Evolutionary conservation across 352 stramenopile genomes (phyloP), one percentile per base, ranked within the genome.

Genomic region (Globisporangium parvum): DNA sequence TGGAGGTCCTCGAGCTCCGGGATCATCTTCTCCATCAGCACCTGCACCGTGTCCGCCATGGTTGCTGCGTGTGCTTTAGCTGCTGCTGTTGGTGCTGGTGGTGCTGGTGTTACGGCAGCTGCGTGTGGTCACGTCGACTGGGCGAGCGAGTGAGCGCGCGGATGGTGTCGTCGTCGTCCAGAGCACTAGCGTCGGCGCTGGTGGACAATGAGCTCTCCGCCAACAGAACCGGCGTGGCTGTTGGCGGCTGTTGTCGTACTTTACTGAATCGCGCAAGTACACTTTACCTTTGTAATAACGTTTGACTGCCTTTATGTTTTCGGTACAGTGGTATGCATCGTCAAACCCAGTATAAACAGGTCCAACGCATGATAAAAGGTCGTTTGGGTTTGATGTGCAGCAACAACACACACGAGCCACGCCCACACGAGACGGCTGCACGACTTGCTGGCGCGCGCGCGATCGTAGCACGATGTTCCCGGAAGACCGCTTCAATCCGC

Each of bases 11-110:
- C 91, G 52, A 98, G 89, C 70, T 97, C 91, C 51, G 88, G 85
- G 61, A 98, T 87, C 88, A 97, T 97, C 62, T 92, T 87, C 73
- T 98, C 91, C 82, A 98, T 93, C 59, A 89, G 67, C 55, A 96
- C 81, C 69, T 97, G 90, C 63, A 98, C 91, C 52, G 75, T 91
- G 72, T 98, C 91, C 67, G 91, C 91, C 91, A 98, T 98, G 55
- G 47, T 69, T 59, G 51, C 52, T 64, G 26, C 47, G 26, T 49
- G 44, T 41, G 47, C 8, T 47, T 48, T 24, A 33, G 21, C 44
- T 37, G 17, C 9, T 26, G 28, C 17, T 40, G 23, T 20, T 57
- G 35, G 41, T 39, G 49, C 18, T 56, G 59, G 10, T 63, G 26
- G 5, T 42, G 31, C 6, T 37, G 31, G 2, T 14, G 31, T 11